Conservation (phyloP, 2,329 filamentous ascomycete genomes). For the Metarhizium anisopliae region DNA sequence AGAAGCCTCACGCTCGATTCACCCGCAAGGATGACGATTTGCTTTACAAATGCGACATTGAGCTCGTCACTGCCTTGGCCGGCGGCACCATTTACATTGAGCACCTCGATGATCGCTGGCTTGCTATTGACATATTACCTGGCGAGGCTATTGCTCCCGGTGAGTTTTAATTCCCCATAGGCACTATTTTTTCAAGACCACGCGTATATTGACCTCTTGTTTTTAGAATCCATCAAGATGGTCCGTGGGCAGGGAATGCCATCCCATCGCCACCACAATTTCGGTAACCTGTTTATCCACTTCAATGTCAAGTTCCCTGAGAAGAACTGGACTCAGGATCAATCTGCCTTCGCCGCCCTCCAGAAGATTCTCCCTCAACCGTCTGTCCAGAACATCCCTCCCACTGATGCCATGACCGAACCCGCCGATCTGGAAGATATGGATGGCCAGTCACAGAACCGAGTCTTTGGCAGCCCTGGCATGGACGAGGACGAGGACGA, state of each 20-base stretch:
- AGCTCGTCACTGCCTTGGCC: conserved; percentile 87
- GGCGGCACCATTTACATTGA: conserved; percentile 88
- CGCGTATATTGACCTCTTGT: neutral
- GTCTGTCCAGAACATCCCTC: conserved; percentile 53
- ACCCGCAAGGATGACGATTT: conserved; percentile 94
- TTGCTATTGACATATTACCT: conserved; percentile 84
- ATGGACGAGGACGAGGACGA: conserved; percentile 69
- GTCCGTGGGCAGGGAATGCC: conserved; percentile 97
- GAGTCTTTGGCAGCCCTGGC: conserved; percentile 56
- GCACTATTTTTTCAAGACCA: neutral
- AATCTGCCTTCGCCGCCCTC: conserved; percentile 66
- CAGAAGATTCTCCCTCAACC: conserved; percentile 77
- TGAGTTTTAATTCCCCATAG: conserved; percentile 36
- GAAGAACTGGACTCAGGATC: conserved; percentile 57
- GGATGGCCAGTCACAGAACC: conserved; percentile 55
- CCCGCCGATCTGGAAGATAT: conserved; percentile 80
- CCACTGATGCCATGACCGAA: conserved; percentile 83
- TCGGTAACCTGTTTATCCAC: conserved; percentile 92
- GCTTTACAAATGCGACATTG: conserved; percentile 90
- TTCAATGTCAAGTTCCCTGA: conserved; percentile 97
- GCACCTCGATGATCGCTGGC: conserved; percentile 95
- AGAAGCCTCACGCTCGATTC: conserved; percentile 96
- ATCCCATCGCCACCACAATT: conserved; percentile 87
- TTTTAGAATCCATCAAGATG: conserved; percentile 77
- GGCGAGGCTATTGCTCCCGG: conserved; percentile 91